Evolutionary conservation across 2,329 filamentous ascomycete species (phyloP).

Genomic region (Cyphellophora europaea): DNA sequence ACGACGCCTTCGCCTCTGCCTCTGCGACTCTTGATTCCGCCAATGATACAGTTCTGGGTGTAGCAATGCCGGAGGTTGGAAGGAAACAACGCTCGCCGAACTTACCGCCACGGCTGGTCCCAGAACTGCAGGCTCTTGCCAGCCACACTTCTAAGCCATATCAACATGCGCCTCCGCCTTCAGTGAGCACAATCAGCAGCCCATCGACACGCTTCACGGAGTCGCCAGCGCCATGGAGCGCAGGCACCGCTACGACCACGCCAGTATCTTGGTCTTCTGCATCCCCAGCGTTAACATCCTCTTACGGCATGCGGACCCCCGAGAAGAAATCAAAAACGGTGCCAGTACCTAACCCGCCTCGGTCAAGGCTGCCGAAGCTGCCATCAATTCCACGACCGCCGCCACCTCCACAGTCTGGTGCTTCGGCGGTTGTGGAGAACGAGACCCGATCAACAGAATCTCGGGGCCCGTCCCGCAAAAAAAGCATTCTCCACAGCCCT

Average conservation of each 20-base stretch:
- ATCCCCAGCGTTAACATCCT: constrained; percentile 32
- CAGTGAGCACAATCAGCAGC: constrained; percentile 16
- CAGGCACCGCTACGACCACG: constrained; percentile 28
- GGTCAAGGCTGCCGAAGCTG: constrained; percentile 13
- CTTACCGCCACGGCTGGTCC: constrained; percentile 17
- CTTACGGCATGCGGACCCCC: constrained; percentile 19
- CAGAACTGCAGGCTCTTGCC: constrained; percentile 18
- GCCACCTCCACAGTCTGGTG: too few relatives aligned
- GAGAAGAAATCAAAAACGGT: constrained; percentile 13
- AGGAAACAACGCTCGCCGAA: constrained; percentile 4
- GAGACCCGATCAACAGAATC: too few relatives aligned
- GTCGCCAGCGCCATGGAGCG: constrained; percentile 18
- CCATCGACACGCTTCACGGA: constrained; percentile 18
- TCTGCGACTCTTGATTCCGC: constrained; percentile 8
- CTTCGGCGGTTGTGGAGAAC: too few relatives aligned
- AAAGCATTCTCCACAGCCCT: constrained; percentile 4
- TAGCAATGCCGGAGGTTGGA: constrained; percentile 10
- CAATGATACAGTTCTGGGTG: constrained; percentile 13
- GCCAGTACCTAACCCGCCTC: constrained; percentile 8
- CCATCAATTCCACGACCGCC: constrained; percentile 3
- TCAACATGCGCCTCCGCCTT: constrained; percentile 4
- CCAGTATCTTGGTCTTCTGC: constrained; percentile 41
- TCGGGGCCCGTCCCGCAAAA: background rate
- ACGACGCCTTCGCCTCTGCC: too few relatives aligned
- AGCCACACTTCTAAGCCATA: constrained; percentile 6